Evolutionary conservation across 2,329 filamentous ascomycete genomes (phyloP).

Genomic region (Ophiocordyceps camponoti-saundersi): DNA sequence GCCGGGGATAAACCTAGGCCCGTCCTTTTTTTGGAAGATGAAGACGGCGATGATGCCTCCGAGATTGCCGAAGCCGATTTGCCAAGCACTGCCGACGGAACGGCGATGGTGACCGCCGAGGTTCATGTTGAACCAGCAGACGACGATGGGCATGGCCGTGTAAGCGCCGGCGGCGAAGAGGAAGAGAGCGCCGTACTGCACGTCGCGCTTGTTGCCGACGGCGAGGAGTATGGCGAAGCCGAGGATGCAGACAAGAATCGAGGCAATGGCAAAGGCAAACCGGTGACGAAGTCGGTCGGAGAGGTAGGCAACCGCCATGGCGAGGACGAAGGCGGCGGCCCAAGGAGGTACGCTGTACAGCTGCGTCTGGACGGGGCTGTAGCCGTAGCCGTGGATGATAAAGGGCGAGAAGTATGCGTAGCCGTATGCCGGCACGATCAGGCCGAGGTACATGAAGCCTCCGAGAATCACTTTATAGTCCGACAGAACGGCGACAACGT

Average conservation of each 20-base stretch:
- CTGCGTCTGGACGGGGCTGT: conserved; percentile 38
- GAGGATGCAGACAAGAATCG: conserved; percentile 50
- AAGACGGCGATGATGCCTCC: conserved; percentile 67
- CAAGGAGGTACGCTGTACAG: conserved; percentile 41
- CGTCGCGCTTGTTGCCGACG: conserved; percentile 46
- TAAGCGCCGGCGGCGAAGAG: conserved; percentile 67
- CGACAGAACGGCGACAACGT: conserved; percentile 48
- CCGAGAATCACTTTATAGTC: conserved; percentile 60
- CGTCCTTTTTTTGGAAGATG: conserved; percentile 48
- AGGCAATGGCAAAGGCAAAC: conserved; percentile 52
- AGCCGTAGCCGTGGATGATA: conserved; percentile 53
- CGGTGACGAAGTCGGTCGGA: conserved; percentile 62
- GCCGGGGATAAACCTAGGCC: conserved; percentile 51
- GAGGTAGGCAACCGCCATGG: conserved; percentile 54
- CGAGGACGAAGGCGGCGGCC: conserved; percentile 59
- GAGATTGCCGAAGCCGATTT: conserved; percentile 64
- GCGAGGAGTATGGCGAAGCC: conserved; percentile 62
- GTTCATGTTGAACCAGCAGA: conserved; percentile 76
- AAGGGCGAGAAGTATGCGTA: conserved; percentile 64
- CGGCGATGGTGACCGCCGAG: conserved; percentile 55
- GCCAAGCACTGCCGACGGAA: conserved; percentile 57
- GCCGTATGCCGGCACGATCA: conserved; percentile 61
- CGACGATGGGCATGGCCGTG: conserved; percentile 74
- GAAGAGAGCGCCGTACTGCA: conserved; percentile 70
- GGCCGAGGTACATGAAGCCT: conserved; percentile 66